phyloP scores from a whole-genome alignment of 2,329 filamentous ascomycete species.

The Fusarium sp. region DNA sequence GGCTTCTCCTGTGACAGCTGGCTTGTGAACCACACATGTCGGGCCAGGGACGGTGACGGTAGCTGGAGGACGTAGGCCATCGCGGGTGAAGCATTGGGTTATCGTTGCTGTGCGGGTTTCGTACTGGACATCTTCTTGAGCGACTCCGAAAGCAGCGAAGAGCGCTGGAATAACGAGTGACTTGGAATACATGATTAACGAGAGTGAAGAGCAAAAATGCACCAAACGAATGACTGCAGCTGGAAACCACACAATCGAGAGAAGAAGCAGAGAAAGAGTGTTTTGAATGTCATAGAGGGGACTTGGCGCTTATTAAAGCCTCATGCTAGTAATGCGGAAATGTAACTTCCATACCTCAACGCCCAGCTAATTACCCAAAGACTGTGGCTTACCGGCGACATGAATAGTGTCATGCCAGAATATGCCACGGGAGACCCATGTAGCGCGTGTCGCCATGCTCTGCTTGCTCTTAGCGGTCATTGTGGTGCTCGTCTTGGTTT shows the following conservation, averaged over 20 bases:
- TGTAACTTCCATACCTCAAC: not conserved
- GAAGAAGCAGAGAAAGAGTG: too few relatives aligned
- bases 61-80: not conserved
- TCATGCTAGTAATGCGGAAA: not conserved
- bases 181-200: slow-evolving; percentile 6
- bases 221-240: slow-evolving; percentile 1
- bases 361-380: not conserved
- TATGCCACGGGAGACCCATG: not conserved
- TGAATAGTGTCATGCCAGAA: not conserved
- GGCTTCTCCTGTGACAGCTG: slow-evolving; percentile 15
- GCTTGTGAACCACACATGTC: not conserved
- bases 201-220: not conserved
- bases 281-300: not conserved
- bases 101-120: slow-evolving; percentile 22
- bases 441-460: not conserved
- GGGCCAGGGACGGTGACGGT: not conserved
- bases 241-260: not conserved
- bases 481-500: not conserved
- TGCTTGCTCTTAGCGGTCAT: not conserved
- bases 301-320: not conserved
- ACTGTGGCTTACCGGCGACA: not conserved
- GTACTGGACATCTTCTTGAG: slow-evolving; percentile 2
- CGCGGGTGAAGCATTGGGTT: slow-evolving; percentile 19
- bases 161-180: slow-evolving; percentile 3
- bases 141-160: not conserved